Conservation (phyloP, 108 stramenopile species). For the Cylindrotheca closterium region DNA sequence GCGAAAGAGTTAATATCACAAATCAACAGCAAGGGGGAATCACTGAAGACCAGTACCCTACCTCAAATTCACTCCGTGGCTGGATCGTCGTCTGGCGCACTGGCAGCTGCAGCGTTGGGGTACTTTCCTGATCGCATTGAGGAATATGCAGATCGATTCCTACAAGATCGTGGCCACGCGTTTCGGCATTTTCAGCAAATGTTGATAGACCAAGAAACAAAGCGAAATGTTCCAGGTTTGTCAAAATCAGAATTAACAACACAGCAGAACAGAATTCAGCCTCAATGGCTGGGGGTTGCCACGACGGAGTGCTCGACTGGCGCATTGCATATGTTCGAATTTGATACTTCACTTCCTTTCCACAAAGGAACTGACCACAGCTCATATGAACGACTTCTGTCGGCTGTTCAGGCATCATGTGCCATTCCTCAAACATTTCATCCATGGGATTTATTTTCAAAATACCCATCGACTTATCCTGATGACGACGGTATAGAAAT, state of each 20-base stretch:
- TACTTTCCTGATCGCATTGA: conserved; percentile 41
- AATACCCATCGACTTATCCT: conserved; percentile 31
- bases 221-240: background rate
- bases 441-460: conserved; percentile 44
- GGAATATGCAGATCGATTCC: conserved; percentile 56
- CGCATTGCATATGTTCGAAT: conserved; percentile 43
- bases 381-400: conserved; percentile 24
- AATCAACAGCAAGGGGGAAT: background rate
- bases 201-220: conserved; percentile 22
- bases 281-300: conserved; percentile 33
- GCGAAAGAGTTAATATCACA: conserved; percentile 16
- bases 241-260: background rate
- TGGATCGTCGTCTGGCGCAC: conserved; percentile 60
- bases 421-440: conserved; percentile 57
- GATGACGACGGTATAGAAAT: conserved; percentile 49
- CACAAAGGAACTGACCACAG: background rate
- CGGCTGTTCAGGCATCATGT: conserved; percentile 54
- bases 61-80: conserved; percentile 33
- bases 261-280: too few species aligned
- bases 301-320: conserved; percentile 53
- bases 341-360: conserved; percentile 11
- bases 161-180: conserved; percentile 44
- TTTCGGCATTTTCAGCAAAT: conserved; percentile 34
- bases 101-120: conserved; percentile 44
- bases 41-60: background rate